Base-by-base conservation (phyloP, 1,284 basidiomycete genomes). In the Bondarzewia mesenterica region DNA sequence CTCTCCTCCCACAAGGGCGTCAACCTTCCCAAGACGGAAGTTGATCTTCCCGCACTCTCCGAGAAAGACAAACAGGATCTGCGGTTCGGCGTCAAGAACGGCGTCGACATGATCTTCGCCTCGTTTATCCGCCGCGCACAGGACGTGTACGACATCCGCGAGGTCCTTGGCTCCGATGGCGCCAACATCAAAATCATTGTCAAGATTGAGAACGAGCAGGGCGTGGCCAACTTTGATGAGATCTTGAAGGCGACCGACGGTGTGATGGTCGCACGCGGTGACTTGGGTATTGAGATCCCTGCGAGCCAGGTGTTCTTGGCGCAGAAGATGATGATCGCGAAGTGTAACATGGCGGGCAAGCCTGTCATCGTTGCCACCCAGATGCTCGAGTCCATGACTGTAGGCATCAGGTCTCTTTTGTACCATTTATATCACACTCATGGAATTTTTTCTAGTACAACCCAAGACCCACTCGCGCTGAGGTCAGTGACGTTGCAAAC, bases 301-400 rank as follows among this genome's bases (percentile, higher is more conserved):
- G 93, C 94, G 41, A 90, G 86, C 61, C 94, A 97, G 65, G 94
- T 98, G 44, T 97, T 98, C 77, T 77, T 96, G 63, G 94, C 94
- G 20, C 94, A 98, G 68, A 98, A 98, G 75, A 97, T 97, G 94
- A 98, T 98, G 93, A 98, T 97, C 60, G 82, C 93, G 55, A 97
- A 97, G 74, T 96, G 93, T 74, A 96, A 95, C 75, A 86, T 93
- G 59, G 85, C 81, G 48, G 93, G 93, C 61, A 97, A 99, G 77
- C 94, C 96, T 46, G 90, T 92, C 62, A 99, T 99, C 63, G 96
- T 96, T 59, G 96, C 96, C 18, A 99, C 96, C 16, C 96, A 99
- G 71, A 99, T 99, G 96, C 85, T 99, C 59, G 96, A 99, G 85
- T 94, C 92, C 10, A 96, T 95, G 93, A 95, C 93, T 52, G 89